Conservation (phyloP, 306 rosid genomes). For the Argentina anserina region DNA sequence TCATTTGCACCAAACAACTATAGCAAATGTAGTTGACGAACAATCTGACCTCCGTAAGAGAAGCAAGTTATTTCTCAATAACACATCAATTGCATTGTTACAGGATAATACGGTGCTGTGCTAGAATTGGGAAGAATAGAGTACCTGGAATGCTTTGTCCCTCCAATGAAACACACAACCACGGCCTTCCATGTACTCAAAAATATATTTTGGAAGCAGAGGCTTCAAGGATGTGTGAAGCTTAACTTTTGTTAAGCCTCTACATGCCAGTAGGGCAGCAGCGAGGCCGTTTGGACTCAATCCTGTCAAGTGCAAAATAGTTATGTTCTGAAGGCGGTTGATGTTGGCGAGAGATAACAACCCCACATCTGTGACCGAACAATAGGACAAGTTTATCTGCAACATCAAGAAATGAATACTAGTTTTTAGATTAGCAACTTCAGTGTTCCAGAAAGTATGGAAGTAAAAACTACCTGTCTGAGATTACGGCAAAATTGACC, state of each 20-base stretch:
- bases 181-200: constrained; percentile 46
- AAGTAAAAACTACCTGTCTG: constrained; percentile 37
- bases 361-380: constrained; percentile 63
- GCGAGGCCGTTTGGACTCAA: constrained; percentile 59
- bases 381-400: constrained; percentile 67
- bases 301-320: constrained; percentile 55
- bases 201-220: constrained; percentile 41
- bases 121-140: neutral
- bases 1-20: neutral
- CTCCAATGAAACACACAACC: constrained; percentile 66
- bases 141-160: constrained; percentile 51
- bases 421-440: constrained; percentile 4
- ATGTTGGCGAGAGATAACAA: constrained; percentile 56
- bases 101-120: neutral
- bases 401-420: constrained; percentile 18
- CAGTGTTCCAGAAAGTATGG: constrained; percentile 2
- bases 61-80: neutral
- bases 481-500: constrained; percentile 51
- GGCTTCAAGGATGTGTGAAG: constrained; percentile 54
- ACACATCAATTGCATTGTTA: neutral
- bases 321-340: constrained; percentile 44
- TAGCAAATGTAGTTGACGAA: neutral
- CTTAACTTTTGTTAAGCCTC: constrained; percentile 57
- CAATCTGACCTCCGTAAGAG: neutral
- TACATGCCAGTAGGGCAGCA: constrained; percentile 47